A percentile compares a stretch with the other conserved stretches of the same genome.
These are phyloP conservation scores for Scenedesmus sp. DNA, from an alignment of 163 green algal species.

Conservation along the genomic window DNA sequence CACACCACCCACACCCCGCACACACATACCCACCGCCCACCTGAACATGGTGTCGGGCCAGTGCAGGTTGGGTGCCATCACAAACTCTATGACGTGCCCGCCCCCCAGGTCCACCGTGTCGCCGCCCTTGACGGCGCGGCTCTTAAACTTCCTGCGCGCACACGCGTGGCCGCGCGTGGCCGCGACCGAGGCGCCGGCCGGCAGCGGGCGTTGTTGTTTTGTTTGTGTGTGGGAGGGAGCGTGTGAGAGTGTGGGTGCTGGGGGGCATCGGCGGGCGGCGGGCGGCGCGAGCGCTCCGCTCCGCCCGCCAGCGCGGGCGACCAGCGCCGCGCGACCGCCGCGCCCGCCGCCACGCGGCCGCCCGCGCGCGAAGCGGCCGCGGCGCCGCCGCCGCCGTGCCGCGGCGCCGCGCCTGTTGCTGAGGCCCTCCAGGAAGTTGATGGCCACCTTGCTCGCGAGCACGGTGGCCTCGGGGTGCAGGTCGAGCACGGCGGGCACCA, in stretches of 20 bases:
- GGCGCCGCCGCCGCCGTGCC: too few relatives aligned
- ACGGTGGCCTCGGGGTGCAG: conserved; percentile 84
- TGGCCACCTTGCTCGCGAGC: conserved; percentile 84
- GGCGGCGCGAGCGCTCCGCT: too few relatives aligned
- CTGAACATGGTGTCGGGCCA: conserved; percentile 90
- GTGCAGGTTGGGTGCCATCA: conserved; percentile 98
- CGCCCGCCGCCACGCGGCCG: too few relatives aligned
- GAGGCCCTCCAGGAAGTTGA: conserved; percentile 82
- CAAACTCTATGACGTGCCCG: conserved; percentile 93
- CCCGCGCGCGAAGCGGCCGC: too few relatives aligned
- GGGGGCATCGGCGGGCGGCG: too few relatives aligned
- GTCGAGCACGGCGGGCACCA: conserved; percentile 73
- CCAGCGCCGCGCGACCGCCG: too few relatives aligned
- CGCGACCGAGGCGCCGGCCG: too few relatives aligned
- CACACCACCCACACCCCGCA: too few relatives aligned
- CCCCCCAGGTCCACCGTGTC: conserved; percentile 78
- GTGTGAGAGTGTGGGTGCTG: background rate
- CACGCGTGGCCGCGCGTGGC: background rate
- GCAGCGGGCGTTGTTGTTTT: background rate
- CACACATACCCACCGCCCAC: too few relatives aligned
- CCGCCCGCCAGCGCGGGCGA: too few relatives aligned
- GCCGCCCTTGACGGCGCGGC: conserved; percentile 70
- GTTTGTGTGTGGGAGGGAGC: background rate
- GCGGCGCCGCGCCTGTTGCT: conserved; percentile 71
- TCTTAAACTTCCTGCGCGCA: conserved; percentile 55